These are phyloP conservation scores for Nectriaceae sp. DNA, from an alignment of 2,329 filamentous ascomycete species.

Conservation along the genomic window DNA sequence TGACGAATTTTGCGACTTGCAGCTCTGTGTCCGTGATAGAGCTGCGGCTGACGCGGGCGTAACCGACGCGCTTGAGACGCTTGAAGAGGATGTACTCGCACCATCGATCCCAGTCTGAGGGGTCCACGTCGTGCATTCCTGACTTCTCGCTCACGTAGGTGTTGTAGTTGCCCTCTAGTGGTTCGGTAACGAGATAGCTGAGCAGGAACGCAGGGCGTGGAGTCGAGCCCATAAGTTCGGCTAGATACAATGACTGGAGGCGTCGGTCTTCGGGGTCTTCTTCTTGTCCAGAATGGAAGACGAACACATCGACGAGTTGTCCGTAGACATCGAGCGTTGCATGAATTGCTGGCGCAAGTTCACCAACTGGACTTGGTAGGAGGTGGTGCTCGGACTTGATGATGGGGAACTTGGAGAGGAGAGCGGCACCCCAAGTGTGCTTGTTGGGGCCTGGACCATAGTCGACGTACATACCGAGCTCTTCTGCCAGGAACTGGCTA, in stretches of 20 bases:
- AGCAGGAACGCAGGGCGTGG: constrained; percentile 81
- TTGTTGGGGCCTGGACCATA: constrained; percentile 98
- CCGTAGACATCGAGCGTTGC: constrained; percentile 96
- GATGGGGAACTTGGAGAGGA: constrained; percentile 97
- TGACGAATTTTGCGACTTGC: constrained; percentile 92
- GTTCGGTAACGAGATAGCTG: constrained; percentile 89
- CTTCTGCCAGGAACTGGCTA: constrained; percentile 92
- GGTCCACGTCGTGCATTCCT: constrained; percentile 94
- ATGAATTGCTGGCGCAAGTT: constrained; percentile 93
- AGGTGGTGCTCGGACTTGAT: constrained; percentile 96
- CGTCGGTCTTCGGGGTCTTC: constrained; percentile 92
- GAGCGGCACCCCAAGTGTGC: constrained; percentile 93
- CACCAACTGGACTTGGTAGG: constrained; percentile 88
- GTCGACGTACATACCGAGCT: constrained; percentile 98
- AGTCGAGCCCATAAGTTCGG: constrained; percentile 83
- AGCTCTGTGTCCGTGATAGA: constrained; percentile 98
- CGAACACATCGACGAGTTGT: constrained; percentile 86
- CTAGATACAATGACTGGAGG: constrained; percentile 82
- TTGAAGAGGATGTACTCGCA: constrained; percentile 99
- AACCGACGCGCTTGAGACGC: constrained; percentile 79
- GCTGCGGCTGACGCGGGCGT: constrained; percentile 83
- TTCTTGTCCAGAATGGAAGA: constrained; percentile 98
- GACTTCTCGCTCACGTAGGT: constrained; percentile 85
- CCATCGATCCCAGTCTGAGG: constrained; percentile 93
- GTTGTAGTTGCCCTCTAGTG: constrained; percentile 92